Evolutionary conservation across 1,284 basidiomycete species (phyloP).

Genomic region (Malassezia nana): DNA sequence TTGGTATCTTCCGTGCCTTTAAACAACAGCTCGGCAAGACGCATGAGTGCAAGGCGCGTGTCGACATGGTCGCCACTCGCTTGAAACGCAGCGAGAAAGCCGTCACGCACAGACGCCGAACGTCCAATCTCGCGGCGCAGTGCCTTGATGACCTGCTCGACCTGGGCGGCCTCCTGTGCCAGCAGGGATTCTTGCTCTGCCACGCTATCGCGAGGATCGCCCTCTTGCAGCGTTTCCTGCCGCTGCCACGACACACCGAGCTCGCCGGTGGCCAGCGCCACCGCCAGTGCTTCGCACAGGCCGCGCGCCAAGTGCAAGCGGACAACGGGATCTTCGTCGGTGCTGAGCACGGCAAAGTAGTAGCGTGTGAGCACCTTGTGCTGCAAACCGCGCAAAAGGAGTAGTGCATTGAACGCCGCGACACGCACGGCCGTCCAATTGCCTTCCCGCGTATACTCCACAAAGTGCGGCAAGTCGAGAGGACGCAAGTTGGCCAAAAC

Average conservation of each 20-base stretch:
- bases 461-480: constrained; percentile 69
- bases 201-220: constrained; percentile 11
- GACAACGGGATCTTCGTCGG: constrained; percentile 71
- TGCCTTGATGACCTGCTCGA: constrained; percentile 49
- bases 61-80: constrained; percentile 57
- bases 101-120: constrained; percentile 43
- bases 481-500: constrained; percentile 57
- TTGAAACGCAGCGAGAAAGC: constrained; percentile 38
- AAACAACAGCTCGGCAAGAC: constrained; percentile 81
- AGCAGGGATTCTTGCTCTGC: constrained; percentile 13
- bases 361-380: constrained; percentile 66
- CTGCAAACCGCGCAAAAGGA: constrained; percentile 64
- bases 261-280: constrained; percentile 70
- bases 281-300: constrained; percentile 74
- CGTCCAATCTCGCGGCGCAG: constrained; percentile 44
- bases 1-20: constrained; percentile 53
- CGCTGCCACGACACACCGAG: constrained; percentile 21
- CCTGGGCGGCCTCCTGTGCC: constrained; percentile 51
- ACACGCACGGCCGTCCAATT: constrained; percentile 73
- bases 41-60: constrained; percentile 73
- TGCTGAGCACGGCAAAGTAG: constrained; percentile 74
- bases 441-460: constrained; percentile 72
- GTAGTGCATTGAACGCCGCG: constrained; percentile 82
- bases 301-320: constrained; percentile 75
- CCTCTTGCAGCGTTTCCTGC: constrained; percentile 28